A percentile compares a stretch with the other conserved stretches of the same genome.
Conservation (phyloP, 805 yeast genomes). For the Ogataea methanolica region DNA sequence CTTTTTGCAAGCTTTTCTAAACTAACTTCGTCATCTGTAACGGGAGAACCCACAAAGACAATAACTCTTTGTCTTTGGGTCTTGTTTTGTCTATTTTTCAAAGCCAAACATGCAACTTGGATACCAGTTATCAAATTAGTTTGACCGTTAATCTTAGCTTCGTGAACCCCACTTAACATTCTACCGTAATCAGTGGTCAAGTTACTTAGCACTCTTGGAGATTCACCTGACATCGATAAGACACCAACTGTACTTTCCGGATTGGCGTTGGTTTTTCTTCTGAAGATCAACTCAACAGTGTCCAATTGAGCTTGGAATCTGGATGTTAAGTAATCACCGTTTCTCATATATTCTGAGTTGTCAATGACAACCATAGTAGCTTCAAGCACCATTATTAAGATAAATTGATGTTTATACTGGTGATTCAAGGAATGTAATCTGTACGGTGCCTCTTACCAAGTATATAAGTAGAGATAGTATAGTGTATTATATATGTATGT, state of each 20-base stretch:
- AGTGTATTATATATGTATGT: not conserved
- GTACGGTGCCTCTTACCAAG: no score
- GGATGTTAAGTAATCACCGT: slow-evolving; percentile 87
- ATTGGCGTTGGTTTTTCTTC: slow-evolving; percentile 78
- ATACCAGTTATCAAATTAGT: slow-evolving; percentile 74
- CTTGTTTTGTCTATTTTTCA: slow-evolving; percentile 94
- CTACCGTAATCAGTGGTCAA: slow-evolving; percentile 85
- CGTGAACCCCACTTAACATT: slow-evolving; percentile 78
- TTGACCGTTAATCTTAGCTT: slow-evolving; percentile 63
- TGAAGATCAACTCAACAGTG: slow-evolving; percentile 81
- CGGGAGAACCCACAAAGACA: slow-evolving; percentile 85
- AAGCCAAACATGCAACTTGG: slow-evolving; percentile 89
- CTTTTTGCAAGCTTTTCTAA: slow-evolving; percentile 82
- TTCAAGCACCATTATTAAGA: slow-evolving; percentile 71
- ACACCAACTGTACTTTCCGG: slow-evolving; percentile 95
- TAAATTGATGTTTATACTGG: not conserved
- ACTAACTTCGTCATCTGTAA: slow-evolving; percentile 62
- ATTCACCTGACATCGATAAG: slow-evolving; percentile 80
- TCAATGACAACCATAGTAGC: slow-evolving; percentile 95
- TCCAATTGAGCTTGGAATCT: slow-evolving; percentile 92
- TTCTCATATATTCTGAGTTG: slow-evolving; percentile 92
- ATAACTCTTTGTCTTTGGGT: slow-evolving; percentile 87
- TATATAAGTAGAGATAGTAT: no score
- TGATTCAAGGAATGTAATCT: not conserved
- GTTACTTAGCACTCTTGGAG: slow-evolving; percentile 85